These are phyloP conservation scores for Bruguiera parviflora DNA, from an alignment of 345 rosid species.

Conservation along the genomic window DNA sequence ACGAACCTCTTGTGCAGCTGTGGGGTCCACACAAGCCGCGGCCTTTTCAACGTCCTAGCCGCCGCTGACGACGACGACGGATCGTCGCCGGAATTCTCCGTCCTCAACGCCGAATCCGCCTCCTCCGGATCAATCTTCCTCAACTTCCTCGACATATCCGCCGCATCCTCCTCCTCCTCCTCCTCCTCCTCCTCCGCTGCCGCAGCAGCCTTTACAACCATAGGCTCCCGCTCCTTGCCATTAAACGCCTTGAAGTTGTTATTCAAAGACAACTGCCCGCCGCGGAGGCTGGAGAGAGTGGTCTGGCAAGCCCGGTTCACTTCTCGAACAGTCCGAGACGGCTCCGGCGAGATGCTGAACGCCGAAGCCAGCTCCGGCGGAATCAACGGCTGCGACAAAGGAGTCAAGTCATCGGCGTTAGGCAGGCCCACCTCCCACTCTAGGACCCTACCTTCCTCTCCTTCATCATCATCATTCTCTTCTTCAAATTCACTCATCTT, in stretches of 20 bases:
- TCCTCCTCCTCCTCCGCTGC: constrained; percentile 38
- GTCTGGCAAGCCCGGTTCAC: constrained; percentile 69
- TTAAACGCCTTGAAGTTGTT: constrained; percentile 38
- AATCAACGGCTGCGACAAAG: constrained; percentile 61
- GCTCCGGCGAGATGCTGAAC: constrained; percentile 70
- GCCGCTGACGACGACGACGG: constrained; percentile 19
- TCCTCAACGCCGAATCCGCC: constrained; percentile 65
- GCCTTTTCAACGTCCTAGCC: constrained; percentile 63
- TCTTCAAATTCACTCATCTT: constrained; percentile 35
- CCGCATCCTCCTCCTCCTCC: constrained; percentile 37
- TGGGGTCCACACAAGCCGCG: constrained; percentile 95
- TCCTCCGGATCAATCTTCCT: constrained; percentile 66
- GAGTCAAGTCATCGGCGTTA: constrained; percentile 58
- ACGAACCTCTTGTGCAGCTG: constrained; percentile 95
- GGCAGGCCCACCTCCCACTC: constrained; percentile 97
- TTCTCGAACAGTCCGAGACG: constrained; percentile 48
- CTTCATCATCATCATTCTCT: constrained; percentile 11
- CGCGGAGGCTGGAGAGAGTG: constrained; percentile 55
- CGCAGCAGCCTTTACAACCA: constrained; percentile 37
- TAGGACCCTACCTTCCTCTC: constrained; percentile 51
- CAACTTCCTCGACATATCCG: constrained; percentile 52
- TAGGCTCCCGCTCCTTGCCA: constrained; percentile 22
- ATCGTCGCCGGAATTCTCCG: constrained; percentile 52
- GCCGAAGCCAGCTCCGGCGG: constrained; percentile 81
- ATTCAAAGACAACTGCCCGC: constrained; percentile 22